A percentile compares a stretch with the other conserved stretches of the same genome.
These are phyloP conservation scores for Protomyces lactucae-debilis DNA, from an alignment of 1,139 yeast genomes.

Conservation along the genomic window DNA sequence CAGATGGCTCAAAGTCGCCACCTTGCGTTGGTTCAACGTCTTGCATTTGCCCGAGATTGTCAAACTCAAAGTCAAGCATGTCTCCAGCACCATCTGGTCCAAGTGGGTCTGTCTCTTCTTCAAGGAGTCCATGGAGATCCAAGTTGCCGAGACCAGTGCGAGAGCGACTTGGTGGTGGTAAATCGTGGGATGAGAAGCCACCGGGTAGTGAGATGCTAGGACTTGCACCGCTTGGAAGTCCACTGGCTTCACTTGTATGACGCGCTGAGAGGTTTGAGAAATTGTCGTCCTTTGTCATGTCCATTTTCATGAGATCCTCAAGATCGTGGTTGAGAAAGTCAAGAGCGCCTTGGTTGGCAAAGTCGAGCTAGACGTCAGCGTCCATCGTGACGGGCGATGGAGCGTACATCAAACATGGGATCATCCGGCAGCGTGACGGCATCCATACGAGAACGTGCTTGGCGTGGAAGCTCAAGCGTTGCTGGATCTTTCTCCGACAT, in stretches of 20 bases:
- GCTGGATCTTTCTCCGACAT: not conserved
- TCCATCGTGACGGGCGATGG: not conserved
- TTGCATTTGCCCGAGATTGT: constrained; percentile 18
- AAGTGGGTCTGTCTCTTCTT: constrained; percentile 17
- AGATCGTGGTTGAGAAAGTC: not conserved
- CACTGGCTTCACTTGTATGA: not conserved
- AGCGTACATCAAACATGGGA: constrained; percentile 23
- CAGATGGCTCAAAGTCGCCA: not conserved
- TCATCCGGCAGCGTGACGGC: constrained; percentile 25
- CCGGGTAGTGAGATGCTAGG: constrained; percentile 1
- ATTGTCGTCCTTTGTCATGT: constrained; percentile 3
- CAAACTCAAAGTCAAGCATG: constrained; percentile 27
- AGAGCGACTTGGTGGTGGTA: not conserved
- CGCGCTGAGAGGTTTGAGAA: not conserved
- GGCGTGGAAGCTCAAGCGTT: constrained; percentile 5
- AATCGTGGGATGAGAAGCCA: not conserved
- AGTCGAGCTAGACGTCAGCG: not conserved
- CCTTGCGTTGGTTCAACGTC: not conserved
- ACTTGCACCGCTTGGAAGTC: not conserved
- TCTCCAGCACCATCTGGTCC: constrained; percentile 6
- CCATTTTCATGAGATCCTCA: constrained; percentile 1
- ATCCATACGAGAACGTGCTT: not conserved
- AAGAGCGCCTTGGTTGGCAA: not conserved
- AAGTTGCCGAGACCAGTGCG: constrained; percentile 7
- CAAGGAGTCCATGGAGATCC: constrained; percentile 8